These are phyloP conservation scores for Orbilia quercus DNA, from an alignment of 2,329 filamentous ascomycete genomes.

Conservation along the genomic window DNA sequence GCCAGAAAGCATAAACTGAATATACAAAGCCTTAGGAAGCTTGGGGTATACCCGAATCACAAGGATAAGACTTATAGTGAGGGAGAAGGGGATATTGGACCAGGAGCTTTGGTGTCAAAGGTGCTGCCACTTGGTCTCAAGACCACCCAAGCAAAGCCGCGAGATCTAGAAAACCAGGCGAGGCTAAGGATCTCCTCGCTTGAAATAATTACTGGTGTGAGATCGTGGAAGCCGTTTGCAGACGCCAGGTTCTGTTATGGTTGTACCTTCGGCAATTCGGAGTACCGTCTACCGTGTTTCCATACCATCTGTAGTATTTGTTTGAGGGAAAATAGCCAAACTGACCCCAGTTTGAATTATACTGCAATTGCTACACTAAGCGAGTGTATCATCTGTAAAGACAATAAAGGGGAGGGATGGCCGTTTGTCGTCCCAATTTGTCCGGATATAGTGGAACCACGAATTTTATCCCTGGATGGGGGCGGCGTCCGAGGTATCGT, in stretches of 20 bases:
- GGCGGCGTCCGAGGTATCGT: constrained; percentile 20
- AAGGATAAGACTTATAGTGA: background rate
- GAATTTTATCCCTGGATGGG: constrained; percentile 23
- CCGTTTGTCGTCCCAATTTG: constrained; percentile 9
- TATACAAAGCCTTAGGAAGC: background rate
- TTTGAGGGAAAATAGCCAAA: background rate
- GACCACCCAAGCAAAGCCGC: no score
- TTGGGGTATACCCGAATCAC: background rate
- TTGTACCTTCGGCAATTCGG: constrained; percentile 8
- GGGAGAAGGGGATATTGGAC: no score
- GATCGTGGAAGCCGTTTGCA: constrained; percentile 3
- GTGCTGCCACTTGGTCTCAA: no score
- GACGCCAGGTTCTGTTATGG: constrained; percentile 3
- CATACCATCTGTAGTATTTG: constrained; percentile 9
- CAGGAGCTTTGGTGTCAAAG: no score
- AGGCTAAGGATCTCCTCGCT: no score
- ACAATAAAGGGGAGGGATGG: background rate
- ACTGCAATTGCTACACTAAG: background rate
- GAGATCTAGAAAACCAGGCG: no score
- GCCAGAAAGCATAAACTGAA: background rate
- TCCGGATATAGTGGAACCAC: background rate
- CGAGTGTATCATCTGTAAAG: constrained; percentile 12
- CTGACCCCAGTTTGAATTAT: background rate
- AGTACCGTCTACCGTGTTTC: constrained; percentile 22
- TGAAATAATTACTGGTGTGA: no score